phyloP scores from a whole-genome alignment of 768 basidiomycete genomes.

The Mycena haematopus region DNA sequence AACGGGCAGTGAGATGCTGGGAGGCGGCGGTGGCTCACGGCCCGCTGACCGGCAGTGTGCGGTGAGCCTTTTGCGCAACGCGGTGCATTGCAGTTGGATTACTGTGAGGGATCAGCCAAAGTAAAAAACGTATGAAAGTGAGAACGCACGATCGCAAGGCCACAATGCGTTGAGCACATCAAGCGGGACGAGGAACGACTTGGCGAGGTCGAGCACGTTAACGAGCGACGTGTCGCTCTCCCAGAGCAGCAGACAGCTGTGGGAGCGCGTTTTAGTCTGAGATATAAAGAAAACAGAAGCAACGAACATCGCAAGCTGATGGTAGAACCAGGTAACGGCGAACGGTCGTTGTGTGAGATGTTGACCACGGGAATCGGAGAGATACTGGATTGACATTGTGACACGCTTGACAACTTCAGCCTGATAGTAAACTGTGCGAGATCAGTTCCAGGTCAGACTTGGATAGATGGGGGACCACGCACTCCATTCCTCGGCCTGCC shows the following conservation, averaged over 20 bases:
- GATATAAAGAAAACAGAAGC: background rate
- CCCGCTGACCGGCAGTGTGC: conserved; percentile 54
- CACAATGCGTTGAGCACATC: conserved; percentile 75
- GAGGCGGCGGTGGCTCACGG: conserved; percentile 43
- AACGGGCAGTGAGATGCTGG: background rate
- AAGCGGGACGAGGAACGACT: conserved; percentile 64
- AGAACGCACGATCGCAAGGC: conserved; percentile 58
- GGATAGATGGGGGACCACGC: background rate
- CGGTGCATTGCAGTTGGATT: conserved; percentile 54
- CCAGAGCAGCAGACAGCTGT: conserved; percentile 72
- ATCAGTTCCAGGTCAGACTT: background rate
- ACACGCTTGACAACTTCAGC: conserved; percentile 21
- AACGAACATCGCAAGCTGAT: conserved; percentile 26
- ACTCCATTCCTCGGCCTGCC: conserved; percentile 29
- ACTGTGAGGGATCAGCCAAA: conserved; percentile 38
- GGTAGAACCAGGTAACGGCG: conserved; percentile 24
- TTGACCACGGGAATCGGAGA: conserved; percentile 12
- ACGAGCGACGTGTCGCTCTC: conserved; percentile 61
- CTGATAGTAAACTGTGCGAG: conserved; percentile 8
- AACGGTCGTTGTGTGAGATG: conserved; percentile 21
- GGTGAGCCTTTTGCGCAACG: conserved; percentile 54
- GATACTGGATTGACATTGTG: conserved; percentile 18
- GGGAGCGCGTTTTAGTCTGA: background rate
- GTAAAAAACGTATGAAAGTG: background rate
- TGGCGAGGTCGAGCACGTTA: conserved; percentile 70